phyloP scores from a whole-genome alignment of 306 rosid species.

The Trifolium dubium region DNA sequence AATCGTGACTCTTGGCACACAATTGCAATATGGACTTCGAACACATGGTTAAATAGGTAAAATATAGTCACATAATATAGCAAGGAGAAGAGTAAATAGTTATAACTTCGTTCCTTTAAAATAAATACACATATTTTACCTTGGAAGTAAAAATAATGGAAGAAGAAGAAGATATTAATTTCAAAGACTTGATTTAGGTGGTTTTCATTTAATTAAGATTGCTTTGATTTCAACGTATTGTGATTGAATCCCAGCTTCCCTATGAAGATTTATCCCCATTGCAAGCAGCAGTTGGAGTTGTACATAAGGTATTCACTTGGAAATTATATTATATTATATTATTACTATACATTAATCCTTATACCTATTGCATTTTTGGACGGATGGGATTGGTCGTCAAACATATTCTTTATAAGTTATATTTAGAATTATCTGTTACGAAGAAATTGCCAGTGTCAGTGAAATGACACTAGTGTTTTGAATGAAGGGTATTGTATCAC shows the following conservation, averaged over 20 bases:
- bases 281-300: constrained; percentile 93
- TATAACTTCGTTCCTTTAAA: not conserved
- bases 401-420: not conserved
- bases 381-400: not conserved
- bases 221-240: not conserved
- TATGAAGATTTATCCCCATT: constrained; percentile 54
- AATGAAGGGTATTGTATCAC: constrained; percentile 25
- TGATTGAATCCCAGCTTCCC: constrained; percentile 16
- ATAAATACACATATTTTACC: not conserved
- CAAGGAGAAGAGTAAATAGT: not conserved
- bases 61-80: no score
- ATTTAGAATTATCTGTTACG: constrained; percentile 8
- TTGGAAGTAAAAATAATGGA: not conserved
- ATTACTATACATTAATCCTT: not conserved
- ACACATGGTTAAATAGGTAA: no score
- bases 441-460: constrained; percentile 35
- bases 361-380: not conserved
- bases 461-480: constrained; percentile 37
- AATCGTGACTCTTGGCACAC: no score
- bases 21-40: no score
- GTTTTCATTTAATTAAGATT: constrained; percentile 11
- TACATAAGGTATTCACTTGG: constrained; percentile 62
- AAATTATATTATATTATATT: not conserved
- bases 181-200: not conserved
- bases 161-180: not conserved